Conservation (phyloP, 2,329 filamentous ascomycete species). For the Talaromyces sp. region DNA sequence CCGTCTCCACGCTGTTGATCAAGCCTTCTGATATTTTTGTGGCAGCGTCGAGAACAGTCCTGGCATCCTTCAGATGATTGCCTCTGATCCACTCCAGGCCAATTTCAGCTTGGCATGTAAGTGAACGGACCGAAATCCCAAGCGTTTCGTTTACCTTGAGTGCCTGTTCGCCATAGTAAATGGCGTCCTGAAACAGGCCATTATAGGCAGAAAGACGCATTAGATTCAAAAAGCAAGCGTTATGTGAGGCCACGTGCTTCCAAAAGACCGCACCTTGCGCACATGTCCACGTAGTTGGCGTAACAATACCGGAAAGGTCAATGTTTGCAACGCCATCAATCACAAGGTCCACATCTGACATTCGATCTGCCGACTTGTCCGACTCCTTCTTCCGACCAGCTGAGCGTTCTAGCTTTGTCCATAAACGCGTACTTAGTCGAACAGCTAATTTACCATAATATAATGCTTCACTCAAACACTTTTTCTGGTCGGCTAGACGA, state of each 20-base stretch:
- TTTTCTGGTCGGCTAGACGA: slow-evolving; percentile 59
- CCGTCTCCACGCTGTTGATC: slow-evolving; percentile 51
- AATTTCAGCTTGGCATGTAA: slow-evolving; percentile 47
- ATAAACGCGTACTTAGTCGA: slow-evolving; percentile 49
- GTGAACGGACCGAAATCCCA: slow-evolving; percentile 55
- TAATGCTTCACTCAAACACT: slow-evolving; percentile 45
- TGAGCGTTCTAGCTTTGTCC: slow-evolving; percentile 50
- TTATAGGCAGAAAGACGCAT: slow-evolving; percentile 77
- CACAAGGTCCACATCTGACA: slow-evolving; percentile 35
- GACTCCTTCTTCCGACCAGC: slow-evolving; percentile 36
- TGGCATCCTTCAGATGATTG: slow-evolving; percentile 49
- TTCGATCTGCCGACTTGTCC: slow-evolving; percentile 20
- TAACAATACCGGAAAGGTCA: slow-evolving; percentile 32
- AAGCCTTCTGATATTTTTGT: slow-evolving; percentile 51
- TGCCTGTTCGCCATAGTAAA: slow-evolving; percentile 84
- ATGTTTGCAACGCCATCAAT: slow-evolving; percentile 40
- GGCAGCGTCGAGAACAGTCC: slow-evolving; percentile 59
- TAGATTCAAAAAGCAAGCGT: slow-evolving; percentile 68
- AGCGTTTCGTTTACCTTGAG: slow-evolving; percentile 71
- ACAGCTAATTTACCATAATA: slow-evolving; percentile 50
- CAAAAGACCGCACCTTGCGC: slow-evolving; percentile 69
- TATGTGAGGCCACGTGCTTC: slow-evolving; percentile 71
- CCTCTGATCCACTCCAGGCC: slow-evolving; percentile 50
- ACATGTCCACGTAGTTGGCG: slow-evolving; percentile 44
- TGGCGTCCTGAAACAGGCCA: slow-evolving; percentile 81